phyloP scores from a whole-genome alignment of 2,329 filamentous ascomycete genomes.

The Neofusicoccum sp. region DNA sequence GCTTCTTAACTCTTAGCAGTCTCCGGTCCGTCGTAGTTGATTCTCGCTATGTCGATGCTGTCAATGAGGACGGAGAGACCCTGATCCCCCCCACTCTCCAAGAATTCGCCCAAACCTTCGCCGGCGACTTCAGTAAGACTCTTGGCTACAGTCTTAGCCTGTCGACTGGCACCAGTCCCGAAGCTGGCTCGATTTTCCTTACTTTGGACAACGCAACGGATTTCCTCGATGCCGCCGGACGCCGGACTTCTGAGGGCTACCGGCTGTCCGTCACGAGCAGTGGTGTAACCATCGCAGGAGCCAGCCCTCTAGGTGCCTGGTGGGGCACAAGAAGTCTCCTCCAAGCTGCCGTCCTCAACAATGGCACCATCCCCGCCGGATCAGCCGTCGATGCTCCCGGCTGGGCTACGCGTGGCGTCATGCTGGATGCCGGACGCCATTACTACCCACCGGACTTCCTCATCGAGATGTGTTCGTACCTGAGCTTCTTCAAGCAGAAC shows the following conservation, averaged over 20 bases:
- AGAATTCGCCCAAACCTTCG: slow-evolving; percentile 51
- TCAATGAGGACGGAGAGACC: slow-evolving; percentile 42
- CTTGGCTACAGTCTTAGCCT: not conserved
- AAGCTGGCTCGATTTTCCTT: slow-evolving; percentile 41
- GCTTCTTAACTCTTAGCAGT: slow-evolving; percentile 17
- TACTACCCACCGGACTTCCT: slow-evolving; percentile 57
- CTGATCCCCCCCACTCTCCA: slow-evolving; percentile 52
- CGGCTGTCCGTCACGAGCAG: slow-evolving; percentile 41
- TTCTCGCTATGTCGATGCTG: slow-evolving; percentile 37
- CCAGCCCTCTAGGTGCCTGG: slow-evolving; percentile 56
- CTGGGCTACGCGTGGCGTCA: slow-evolving; percentile 33
- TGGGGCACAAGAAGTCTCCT: slow-evolving; percentile 58
- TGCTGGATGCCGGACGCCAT: slow-evolving; percentile 55
- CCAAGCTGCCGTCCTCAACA: slow-evolving; percentile 48
- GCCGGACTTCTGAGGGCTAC: slow-evolving; percentile 47
- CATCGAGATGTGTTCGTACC: slow-evolving; percentile 58
- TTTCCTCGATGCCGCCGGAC: slow-evolving; percentile 48
- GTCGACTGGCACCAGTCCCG: not conserved
- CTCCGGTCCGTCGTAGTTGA: slow-evolving; percentile 46
- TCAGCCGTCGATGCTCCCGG: slow-evolving; percentile 50
- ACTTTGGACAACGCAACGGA: slow-evolving; percentile 43
- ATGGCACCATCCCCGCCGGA: slow-evolving; percentile 44
- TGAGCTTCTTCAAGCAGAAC: slow-evolving; percentile 62
- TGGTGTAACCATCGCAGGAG: slow-evolving; percentile 45
- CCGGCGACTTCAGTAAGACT: slow-evolving; percentile 32